Base-by-base conservation (phyloP, 2,329 filamentous ascomycete genomes). In the Diaporthe velutina region DNA sequence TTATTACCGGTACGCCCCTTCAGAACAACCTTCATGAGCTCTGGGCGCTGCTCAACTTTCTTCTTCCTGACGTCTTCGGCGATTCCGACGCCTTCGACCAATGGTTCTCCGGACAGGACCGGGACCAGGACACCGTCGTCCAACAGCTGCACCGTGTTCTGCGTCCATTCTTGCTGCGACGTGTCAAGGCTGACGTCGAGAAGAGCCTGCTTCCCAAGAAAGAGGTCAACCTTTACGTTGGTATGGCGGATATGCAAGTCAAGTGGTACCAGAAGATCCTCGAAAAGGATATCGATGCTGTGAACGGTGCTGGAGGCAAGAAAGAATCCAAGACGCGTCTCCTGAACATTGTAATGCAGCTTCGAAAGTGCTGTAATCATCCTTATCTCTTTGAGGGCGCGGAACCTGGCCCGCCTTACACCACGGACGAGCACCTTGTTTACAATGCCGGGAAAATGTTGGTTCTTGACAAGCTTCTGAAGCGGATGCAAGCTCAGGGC, bases 211-310 rank as follows among this genome's bases (percentile, higher is more conserved):
- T 98, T 70, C 97, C 97, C 3, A 99, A 99, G 88, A 98, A 98
- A 84, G 97, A 99, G 83, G 87, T 98, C 81, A 99, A 99, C 78
- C 85, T 99, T 38, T 99, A 98, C 82, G 93, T 99, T 78, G 97
- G 96, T 78, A 98, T 99, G 96, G 96, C 97, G 0, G 96, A 98
- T 74, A 99, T 99, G 97, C 97, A 99, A 83, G 91, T 98, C 79
- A 98, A 97, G 82, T 99, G 97, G 96, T 99, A 99, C 82, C 94
- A 98, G 84, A 98, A 98, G 86, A 99, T 99, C 79, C 88, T 99
- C 4, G 97, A 99, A 81, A 99, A 98, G 85, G 97, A 99, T 81
- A 99, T 99, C 76, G 97, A 99, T 83, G 97, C 97, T 19, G 96
- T 99, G 80, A 99, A 99, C 79, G 97, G 97, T 76, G 97, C 96